These are phyloP conservation scores for Isabelozyma heimii DNA, from an alignment of 805 yeast genomes.

Conservation along the genomic window DNA sequence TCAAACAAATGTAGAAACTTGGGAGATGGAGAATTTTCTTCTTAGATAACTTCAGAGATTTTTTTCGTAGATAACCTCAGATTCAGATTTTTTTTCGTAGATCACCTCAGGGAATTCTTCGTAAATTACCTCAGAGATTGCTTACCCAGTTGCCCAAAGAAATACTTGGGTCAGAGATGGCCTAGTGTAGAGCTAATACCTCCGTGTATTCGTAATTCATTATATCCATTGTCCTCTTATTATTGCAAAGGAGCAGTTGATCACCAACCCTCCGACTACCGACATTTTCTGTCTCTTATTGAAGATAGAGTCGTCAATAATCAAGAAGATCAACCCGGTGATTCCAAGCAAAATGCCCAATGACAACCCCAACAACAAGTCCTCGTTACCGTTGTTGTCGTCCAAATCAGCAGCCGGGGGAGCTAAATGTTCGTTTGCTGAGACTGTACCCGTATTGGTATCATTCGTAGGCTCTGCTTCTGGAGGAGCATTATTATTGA, in stretches of 20 bases:
- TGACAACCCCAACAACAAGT: constrained; percentile 64
- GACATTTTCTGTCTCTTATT: constrained; percentile 65
- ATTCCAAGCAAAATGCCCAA: constrained; percentile 79
- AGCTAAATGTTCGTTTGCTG: constrained; percentile 32
- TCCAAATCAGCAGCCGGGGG: constrained; percentile 26
- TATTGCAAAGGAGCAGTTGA: constrained; percentile 68
- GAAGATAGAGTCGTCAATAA: constrained; percentile 60
- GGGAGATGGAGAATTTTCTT: no score
- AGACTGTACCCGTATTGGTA: background rate
- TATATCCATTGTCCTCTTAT: constrained; percentile 46
- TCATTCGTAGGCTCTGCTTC: background rate
- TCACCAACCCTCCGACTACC: constrained; percentile 64
- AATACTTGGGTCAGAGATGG: background rate
- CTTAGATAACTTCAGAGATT: no score
- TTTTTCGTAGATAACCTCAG: no score
- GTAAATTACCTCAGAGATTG: background rate
- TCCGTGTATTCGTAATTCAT: background rate
- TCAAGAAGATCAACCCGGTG: constrained; percentile 55
- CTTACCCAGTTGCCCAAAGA: background rate
- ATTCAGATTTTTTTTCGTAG: no score
- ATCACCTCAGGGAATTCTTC: no score
- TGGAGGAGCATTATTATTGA: constrained; percentile 21
- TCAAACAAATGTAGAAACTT: constrained; percentile 25
- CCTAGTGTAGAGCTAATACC: background rate
- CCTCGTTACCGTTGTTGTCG: constrained; percentile 48